Evolutionary conservation across 1,284 basidiomycete species (phyloP).

Genomic region (Gomphus bonarii): DNA sequence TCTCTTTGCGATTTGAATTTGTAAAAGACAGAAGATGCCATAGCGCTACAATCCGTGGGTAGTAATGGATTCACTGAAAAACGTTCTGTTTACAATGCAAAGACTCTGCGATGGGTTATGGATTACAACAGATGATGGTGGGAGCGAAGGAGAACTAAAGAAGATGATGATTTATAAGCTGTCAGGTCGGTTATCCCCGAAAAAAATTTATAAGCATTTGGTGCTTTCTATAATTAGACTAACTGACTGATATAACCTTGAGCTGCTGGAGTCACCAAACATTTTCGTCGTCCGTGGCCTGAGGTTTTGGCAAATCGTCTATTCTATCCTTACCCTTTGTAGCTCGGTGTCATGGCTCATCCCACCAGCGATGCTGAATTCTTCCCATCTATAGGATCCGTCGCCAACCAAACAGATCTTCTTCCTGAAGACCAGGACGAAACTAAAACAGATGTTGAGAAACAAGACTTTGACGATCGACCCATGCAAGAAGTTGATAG

Average conservation of each 20-base stretch:
- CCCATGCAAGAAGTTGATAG: conserved; percentile 81
- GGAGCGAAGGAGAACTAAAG: not conserved
- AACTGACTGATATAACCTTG: too few species aligned
- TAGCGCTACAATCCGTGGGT: conserved; percentile 23
- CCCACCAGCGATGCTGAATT: conserved; percentile 17
- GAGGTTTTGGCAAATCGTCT: not conserved
- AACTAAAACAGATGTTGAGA: conserved; percentile 18
- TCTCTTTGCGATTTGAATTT: conserved; percentile 94
- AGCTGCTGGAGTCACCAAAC: not conserved
- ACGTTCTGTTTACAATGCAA: conserved; percentile 8
- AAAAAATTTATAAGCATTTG: too few species aligned
- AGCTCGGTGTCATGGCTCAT: not conserved
- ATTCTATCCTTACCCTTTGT: not conserved
- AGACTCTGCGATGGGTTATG: not conserved
- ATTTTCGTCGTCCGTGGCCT: not conserved
- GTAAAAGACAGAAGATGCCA: conserved; percentile 96
- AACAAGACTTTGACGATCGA: conserved; percentile 42
- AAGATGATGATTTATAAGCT: not conserved
- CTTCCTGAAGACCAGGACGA: conserved; percentile 19
- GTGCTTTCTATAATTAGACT: too few species aligned
- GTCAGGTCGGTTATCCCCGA: too few species aligned
- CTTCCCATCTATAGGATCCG: conserved; percentile 36
- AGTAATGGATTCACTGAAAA: conserved; percentile 8
- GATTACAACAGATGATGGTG: conserved; percentile 10
- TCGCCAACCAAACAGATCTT: conserved; percentile 30